Base-by-base conservation (phyloP, 345 rosid genomes). In the Hibiscus syriacus region DNA sequence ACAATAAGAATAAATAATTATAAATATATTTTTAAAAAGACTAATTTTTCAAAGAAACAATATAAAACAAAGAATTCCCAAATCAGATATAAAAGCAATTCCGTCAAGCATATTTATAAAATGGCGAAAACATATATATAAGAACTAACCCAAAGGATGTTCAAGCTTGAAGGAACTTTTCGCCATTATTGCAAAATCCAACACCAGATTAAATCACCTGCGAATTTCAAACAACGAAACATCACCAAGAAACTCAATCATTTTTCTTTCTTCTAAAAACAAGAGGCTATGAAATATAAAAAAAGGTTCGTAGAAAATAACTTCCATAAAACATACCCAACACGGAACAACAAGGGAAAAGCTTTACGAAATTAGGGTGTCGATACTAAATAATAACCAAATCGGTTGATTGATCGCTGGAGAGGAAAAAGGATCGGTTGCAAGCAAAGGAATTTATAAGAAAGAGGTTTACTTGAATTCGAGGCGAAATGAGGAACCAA, bases 81-180 rank as follows among this genome's bases (percentile, higher is more conserved):
- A 23, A n/a, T 2, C n/a, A 41, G 71, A 55, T 36, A 6, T 61
- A 54, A 34, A 16, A 3, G 66, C 29, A 3, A 45, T 14, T 12
- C 26, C 19, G 2, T 38, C 23, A 25, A 55, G 32, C 12, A 10
- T n/a, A n/a, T n/a, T n/a, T n/a, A n/a, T n/a, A n/a, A n/a, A n/a
- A n/a, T n/a, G n/a, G n/a, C n/a, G n/a, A n/a, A n/a, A n/a, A n/a
- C n/a, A n/a, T n/a, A n/a, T n/a, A n/a, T n/a, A n/a, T n/a, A 52
- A 45, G 55, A n/a, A 75, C 86, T 16, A 67, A 89, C 96, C 92
- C 72, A 87, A 66, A 17, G 92, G 85, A 64, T 86, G 87, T 39
- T 85, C 85, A 55, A 79, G 80, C 84, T 85, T 85, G 89, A 86
- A 86, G 19, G 86, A 76, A 64, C 80, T 79, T 68, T 82, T 86